phyloP scores from a whole-genome alignment of 1,139 yeast genomes.

The Blastobotrys capitulatus region DNA sequence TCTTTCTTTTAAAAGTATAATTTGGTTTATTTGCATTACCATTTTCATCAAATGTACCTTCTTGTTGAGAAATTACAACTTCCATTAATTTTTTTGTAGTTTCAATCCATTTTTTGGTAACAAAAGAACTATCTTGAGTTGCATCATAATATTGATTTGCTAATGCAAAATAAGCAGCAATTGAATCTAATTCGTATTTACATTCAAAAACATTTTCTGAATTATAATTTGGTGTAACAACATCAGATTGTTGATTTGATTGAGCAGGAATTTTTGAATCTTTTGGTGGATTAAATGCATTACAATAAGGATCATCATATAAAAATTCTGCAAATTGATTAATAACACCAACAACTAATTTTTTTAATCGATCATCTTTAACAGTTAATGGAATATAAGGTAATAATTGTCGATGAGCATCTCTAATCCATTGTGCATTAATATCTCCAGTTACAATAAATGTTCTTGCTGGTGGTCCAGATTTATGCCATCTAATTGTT shows the following conservation, averaged over 20 bases:
- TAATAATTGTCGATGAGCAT: constrained; percentile 76
- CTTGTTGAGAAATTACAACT: constrained; percentile 56
- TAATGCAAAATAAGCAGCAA: constrained; percentile 74
- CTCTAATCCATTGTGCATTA: constrained; percentile 87
- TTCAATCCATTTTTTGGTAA: constrained; percentile 50
- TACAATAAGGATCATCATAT: constrained; percentile 67
- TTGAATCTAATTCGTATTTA: constrained; percentile 81
- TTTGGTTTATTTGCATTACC: constrained; percentile 25
- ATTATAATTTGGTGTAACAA: constrained; percentile 63
- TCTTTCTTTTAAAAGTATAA: constrained; percentile 67
- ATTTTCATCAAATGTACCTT: constrained; percentile 61
- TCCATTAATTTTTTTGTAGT: constrained; percentile 52
- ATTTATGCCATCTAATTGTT: constrained; percentile 66
- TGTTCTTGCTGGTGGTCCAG: constrained; percentile 39
- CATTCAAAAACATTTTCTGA: constrained; percentile 79
- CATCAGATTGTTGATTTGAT: constrained; percentile 36
- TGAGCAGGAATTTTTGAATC: constrained; percentile 22
- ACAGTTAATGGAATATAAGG: constrained; percentile 61
- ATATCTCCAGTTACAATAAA: constrained; percentile 84
- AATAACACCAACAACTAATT: constrained; percentile 69
- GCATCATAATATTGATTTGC: constrained; percentile 62
- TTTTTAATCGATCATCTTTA: constrained; percentile 45
- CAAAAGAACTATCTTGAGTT: constrained; percentile 47
- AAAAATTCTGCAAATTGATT: constrained; percentile 69
- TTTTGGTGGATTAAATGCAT: constrained; percentile 85